Conservation (phyloP, 345 rosid genomes). For the Combretum micranthum region DNA sequence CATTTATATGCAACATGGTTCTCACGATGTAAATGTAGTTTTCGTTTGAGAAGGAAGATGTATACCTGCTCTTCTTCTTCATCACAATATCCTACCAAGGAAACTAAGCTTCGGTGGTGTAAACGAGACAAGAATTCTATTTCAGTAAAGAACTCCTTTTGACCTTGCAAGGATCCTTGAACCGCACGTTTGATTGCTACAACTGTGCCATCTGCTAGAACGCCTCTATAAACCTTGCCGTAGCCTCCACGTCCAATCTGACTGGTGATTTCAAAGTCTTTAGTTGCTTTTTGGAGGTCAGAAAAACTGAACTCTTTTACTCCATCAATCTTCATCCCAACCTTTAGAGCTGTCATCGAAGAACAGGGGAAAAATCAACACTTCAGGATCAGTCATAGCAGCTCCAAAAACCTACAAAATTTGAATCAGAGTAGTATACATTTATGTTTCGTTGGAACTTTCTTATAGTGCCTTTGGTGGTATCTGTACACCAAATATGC, state of each 20-base stretch:
- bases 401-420: background rate
- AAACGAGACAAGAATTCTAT: conserved; percentile 79
- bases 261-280: conserved; percentile 46
- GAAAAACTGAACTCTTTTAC: conserved; percentile 63
- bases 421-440: conserved; percentile 3
- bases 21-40: background rate
- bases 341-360: conserved; percentile 36
- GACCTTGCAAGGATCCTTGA: conserved; percentile 88
- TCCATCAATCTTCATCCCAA: conserved; percentile 64
- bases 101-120: conserved; percentile 92
- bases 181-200: conserved; percentile 94
- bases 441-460: conserved; percentile 1
- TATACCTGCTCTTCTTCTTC: conserved; percentile 93
- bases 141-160: conserved; percentile 86
- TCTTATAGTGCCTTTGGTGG: conserved; percentile 2
- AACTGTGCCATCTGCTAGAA: conserved; percentile 50
- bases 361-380: background rate
- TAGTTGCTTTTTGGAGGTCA: conserved; percentile 64
- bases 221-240: conserved; percentile 87
- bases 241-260: conserved; percentile 98
- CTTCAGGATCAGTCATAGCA: background rate
- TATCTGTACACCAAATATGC: conserved; percentile 4
- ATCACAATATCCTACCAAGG: conserved; percentile 83
- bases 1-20: background rate
- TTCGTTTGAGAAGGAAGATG: background rate